Percentiles rank a stretch among this genome's conserved stretches.
phyloP scores from a whole-genome alignment of 768 basidiomycete genomes.

The Suillus decipiens region DNA sequence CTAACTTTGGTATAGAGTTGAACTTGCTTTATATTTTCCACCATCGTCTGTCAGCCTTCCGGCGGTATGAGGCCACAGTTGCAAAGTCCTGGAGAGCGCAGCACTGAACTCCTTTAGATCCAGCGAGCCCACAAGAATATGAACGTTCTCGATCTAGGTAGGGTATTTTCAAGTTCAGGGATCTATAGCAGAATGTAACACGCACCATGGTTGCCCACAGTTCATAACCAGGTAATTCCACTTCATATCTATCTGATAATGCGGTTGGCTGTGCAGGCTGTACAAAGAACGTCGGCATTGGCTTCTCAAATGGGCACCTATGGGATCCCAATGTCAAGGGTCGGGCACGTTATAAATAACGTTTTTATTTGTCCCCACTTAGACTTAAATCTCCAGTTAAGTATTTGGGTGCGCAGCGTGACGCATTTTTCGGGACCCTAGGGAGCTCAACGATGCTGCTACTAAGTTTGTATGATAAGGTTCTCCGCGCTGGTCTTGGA shows the following conservation, averaged over 20 bases:
- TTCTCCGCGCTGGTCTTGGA: not conserved
- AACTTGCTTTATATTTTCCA: conserved; percentile 21
- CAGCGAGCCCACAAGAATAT: conserved; percentile 19
- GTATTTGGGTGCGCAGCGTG: not conserved
- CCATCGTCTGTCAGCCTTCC: conserved; percentile 20
- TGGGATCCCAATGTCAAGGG: not conserved
- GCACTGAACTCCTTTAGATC: conserved; percentile 20
- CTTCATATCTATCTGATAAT: conserved; percentile 10
- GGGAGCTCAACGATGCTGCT: not conserved
- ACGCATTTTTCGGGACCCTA: not conserved
- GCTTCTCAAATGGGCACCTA: not conserved
- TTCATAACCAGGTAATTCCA: conserved; percentile 26
- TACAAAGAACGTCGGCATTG: conserved; percentile 12
- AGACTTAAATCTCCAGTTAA: not conserved
- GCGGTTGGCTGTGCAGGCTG: conserved; percentile 19
- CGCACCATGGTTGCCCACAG: conserved; percentile 22
- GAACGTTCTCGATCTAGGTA: conserved; percentile 19
- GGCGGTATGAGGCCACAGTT: conserved; percentile 28
- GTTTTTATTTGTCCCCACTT: not conserved
- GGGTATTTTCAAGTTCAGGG: conserved; percentile 2
- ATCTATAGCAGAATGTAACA: not conserved
- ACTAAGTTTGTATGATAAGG: not conserved
- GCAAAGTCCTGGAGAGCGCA: conserved; percentile 24
- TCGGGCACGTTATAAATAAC: not conserved
- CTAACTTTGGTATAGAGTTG: not conserved